Conservation (phyloP, 352 stramenopile genomes). For the Phytophthora meadii region DNA sequence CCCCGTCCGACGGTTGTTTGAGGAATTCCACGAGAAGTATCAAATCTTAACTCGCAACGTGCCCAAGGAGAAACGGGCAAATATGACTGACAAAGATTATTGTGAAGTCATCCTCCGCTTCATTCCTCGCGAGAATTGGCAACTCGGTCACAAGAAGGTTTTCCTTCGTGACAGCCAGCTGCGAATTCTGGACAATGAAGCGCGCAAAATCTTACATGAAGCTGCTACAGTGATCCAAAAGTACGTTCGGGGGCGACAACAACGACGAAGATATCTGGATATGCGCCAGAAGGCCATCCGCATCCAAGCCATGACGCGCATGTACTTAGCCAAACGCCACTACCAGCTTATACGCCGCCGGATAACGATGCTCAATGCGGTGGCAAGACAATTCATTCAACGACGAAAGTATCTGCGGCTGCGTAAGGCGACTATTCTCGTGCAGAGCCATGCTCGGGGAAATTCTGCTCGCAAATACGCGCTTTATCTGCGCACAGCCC, state of each 20-base stretch:
- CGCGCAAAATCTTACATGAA: slow-evolving; percentile 86
- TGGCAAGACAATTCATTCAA: slow-evolving; percentile 77
- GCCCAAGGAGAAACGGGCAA: slow-evolving; percentile 52
- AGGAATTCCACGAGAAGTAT: slow-evolving; percentile 90
- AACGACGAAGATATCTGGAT: slow-evolving; percentile 72
- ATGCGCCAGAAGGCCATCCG: slow-evolving; percentile 66
- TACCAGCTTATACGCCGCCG: slow-evolving; percentile 63
- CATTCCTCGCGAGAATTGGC: slow-evolving; percentile 87
- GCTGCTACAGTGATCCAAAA: slow-evolving; percentile 83
- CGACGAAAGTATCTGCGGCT: slow-evolving; percentile 73
- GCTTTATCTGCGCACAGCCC: slow-evolving; percentile 77
- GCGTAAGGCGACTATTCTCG: slow-evolving; percentile 69
- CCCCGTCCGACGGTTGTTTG: slow-evolving; percentile 85
- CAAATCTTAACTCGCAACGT: slow-evolving; percentile 85
- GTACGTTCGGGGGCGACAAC: slow-evolving; percentile 67
- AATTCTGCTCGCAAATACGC: slow-evolving; percentile 74
- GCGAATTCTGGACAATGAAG: slow-evolving; percentile 84
- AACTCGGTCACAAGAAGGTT: slow-evolving; percentile 90
- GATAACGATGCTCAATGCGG: slow-evolving; percentile 73
- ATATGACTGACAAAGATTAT: slow-evolving; percentile 78
- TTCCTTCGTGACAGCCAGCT: slow-evolving; percentile 88
- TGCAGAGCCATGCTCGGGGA: slow-evolving; percentile 77
- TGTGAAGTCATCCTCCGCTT: slow-evolving; percentile 87
- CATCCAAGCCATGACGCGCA: slow-evolving; percentile 74
- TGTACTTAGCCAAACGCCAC: slow-evolving; percentile 64